Percentiles rank a stretch among this genome's conserved stretches.
These are phyloP conservation scores for Aspergillus asperescens DNA, from an alignment of 495 filamentous ascomycete genomes.

Conservation along the genomic window DNA sequence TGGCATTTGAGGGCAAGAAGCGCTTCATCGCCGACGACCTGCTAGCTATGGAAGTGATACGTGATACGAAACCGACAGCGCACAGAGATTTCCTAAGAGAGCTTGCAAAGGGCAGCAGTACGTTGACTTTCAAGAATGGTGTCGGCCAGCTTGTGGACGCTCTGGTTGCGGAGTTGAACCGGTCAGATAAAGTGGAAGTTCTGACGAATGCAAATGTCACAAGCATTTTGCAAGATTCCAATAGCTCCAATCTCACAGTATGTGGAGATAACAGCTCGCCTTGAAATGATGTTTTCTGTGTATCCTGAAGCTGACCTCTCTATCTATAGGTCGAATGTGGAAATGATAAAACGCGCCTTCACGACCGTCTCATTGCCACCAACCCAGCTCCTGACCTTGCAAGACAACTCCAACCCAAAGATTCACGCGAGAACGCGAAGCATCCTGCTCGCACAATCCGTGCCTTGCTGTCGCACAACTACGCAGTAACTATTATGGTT, in stretches of 20 bases:
- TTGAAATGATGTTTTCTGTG: neutral
- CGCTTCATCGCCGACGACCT: conserved; percentile 22
- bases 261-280: neutral
- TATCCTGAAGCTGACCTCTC: neutral
- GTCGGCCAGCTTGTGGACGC: conserved; percentile 32
- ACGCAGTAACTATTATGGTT: conserved; percentile 77
- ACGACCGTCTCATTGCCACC: conserved; percentile 68
- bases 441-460: conserved; percentile 22
- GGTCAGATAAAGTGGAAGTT: conserved; percentile 31
- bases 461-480: conserved; percentile 45
- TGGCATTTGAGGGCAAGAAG: neutral
- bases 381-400: conserved; percentile 44
- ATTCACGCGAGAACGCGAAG: conserved; percentile 1
- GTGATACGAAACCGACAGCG: neutral
- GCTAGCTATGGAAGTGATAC: conserved; percentile 19
- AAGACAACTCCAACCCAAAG: conserved; percentile 16
- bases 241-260: conserved; percentile 18
- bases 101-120: conserved; percentile 36
- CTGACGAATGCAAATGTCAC: conserved; percentile 19
- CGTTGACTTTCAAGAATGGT: conserved; percentile 46
- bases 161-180: conserved; percentile 21
- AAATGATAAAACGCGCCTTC: conserved; percentile 21
- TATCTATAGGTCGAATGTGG: conserved; percentile 13
- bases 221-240: conserved; percentile 13
- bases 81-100: conserved; percentile 9